Conservation (phyloP, 2,329 filamentous ascomycete genomes). For the Cladophialophora chaetospira region DNA sequence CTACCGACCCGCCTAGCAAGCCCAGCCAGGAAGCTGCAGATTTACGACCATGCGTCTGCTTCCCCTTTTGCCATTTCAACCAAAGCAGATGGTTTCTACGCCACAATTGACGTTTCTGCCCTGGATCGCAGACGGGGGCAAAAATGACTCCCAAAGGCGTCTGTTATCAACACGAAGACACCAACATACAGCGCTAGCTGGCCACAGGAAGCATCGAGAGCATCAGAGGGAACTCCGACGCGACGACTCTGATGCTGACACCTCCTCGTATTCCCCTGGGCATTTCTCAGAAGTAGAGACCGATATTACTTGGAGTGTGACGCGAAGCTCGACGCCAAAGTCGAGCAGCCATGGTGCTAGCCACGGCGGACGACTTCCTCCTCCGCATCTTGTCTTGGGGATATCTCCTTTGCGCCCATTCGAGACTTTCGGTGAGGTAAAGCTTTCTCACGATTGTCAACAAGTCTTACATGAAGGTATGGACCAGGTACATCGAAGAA, state of each 20-base stretch:
- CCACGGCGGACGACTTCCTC: too few species aligned
- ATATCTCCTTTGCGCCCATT: not conserved
- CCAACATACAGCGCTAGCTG: conserved; percentile 7
- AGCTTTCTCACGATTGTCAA: not conserved
- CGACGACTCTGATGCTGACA: not conserved
- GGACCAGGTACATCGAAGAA: not conserved
- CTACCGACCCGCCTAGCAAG: too few species aligned
- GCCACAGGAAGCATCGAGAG: conserved; percentile 2
- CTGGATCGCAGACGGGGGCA: not conserved
- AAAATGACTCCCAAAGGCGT: not conserved
- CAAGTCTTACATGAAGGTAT: conserved; percentile 2
- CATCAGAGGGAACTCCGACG: not conserved
- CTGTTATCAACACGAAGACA: conserved; percentile 1
- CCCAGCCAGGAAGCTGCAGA: too few species aligned
- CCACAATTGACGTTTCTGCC: conserved; percentile 2
- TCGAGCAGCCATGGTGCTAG: not conserved
- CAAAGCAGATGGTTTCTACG: not conserved
- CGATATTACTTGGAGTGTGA: not conserved
- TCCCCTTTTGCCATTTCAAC: not conserved
- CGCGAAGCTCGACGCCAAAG: not conserved
- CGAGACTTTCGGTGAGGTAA: not conserved
- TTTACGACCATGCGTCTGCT: not conserved
- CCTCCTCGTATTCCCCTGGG: not conserved
- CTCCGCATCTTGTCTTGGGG: not conserved
- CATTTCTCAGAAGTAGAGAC: not conserved